Evolutionary conservation across 2,329 filamentous ascomycete genomes (phyloP), one percentile per base, ranked within the genome.

Genomic region (Dendrostoma leiphaemia): DNA sequence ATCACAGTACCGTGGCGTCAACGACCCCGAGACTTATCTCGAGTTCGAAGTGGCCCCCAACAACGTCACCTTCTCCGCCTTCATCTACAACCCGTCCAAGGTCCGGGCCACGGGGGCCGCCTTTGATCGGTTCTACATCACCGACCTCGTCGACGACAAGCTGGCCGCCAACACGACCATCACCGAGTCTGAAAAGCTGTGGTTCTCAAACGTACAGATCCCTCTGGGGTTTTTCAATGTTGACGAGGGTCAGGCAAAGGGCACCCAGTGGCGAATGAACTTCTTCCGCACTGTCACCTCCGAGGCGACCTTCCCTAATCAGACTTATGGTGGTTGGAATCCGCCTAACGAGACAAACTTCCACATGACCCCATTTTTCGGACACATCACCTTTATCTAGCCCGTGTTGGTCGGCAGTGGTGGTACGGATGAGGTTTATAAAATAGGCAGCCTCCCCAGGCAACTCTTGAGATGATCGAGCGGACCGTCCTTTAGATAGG

Each of bases 1-100:
- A 32, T 37, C 5, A 4, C 38, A 57, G 58, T 68, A 73, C 61
- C 69, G 64, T 31, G 77, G 77, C 49, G 71, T 66, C 56, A 67
- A 69, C 35, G 74, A 78, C 62, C 77, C 77, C 0, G 67, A 73
- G 64, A 75, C 71, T 1, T 80, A 80, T 61, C 67, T 80, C 54
- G 77, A 80, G 65, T 76, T 77, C 60, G 77, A 80, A 63, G 71
- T 80, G 38, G 77, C 64, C 61, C 77, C 77, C 47, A 75, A 77
- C 67, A 79, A 80, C 56, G 70, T 74, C 49, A 80, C 76, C 21
- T 80, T 75, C 66, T 74, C 79, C 58, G 73, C 76, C 8, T 75
- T 78, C 56, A 72, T 80, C 60, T 79, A 75, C 66, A 80, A 80
- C 61, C 76, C 75, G 4, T 71, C 72, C 60, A 78, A 78, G 59